Evolutionary conservation across 805 yeast species (phyloP).

Genomic region (Yamadazyma kitorensis): DNA sequence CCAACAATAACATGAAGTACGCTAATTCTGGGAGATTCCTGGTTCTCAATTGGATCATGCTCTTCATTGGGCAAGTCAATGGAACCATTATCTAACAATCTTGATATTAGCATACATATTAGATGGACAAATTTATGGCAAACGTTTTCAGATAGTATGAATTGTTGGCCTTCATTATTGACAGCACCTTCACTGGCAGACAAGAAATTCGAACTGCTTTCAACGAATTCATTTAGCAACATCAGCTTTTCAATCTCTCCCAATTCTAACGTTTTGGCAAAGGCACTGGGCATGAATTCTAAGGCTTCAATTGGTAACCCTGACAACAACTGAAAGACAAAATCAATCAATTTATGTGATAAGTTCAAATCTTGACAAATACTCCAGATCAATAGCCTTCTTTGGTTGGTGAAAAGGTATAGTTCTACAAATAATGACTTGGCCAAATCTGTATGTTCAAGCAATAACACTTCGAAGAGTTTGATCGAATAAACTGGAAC

Average conservation of each 20-base stretch:
- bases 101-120: slow-evolving; percentile 57
- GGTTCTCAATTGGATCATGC: neutral
- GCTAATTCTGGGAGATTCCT: neutral
- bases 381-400: slow-evolving; percentile 66
- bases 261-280: slow-evolving; percentile 47
- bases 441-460: slow-evolving; percentile 50
- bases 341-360: slow-evolving; percentile 55
- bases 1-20: slow-evolving; percentile 4
- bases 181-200: slow-evolving; percentile 31
- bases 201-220: slow-evolving; percentile 41
- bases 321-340: slow-evolving; percentile 57
- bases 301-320: slow-evolving; percentile 34
- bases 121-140: slow-evolving; percentile 47
- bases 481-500: slow-evolving; percentile 31
- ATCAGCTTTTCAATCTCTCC: slow-evolving; percentile 61
- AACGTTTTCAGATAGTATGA: slow-evolving; percentile 28
- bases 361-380: slow-evolving; percentile 57
- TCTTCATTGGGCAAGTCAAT: too few species aligned
- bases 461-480: slow-evolving; percentile 51
- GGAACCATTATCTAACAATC: too few species aligned
- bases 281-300: slow-evolving; percentile 49
- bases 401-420: slow-evolving; percentile 63
- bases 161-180: slow-evolving; percentile 25
- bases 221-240: slow-evolving; percentile 68
- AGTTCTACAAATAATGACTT: slow-evolving; percentile 65